A percentile compares a stretch with the other conserved stretches of the same genome.
Evolutionary conservation across 106 monocot genomes (phyloP).

Genomic region (Dendrobium nobile): DNA sequence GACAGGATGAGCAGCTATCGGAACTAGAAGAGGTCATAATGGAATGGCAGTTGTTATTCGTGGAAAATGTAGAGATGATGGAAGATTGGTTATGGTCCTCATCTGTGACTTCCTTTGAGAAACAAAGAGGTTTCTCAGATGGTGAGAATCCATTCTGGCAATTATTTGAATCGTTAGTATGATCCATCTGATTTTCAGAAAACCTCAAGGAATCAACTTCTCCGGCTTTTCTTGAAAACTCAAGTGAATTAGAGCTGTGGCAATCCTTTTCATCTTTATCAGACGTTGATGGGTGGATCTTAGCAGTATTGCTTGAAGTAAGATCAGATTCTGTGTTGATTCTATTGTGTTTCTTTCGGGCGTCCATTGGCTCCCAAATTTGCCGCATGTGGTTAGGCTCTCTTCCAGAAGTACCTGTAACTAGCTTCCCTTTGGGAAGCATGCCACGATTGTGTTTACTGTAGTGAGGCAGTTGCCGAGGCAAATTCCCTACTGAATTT

Average conservation of each 20-base stretch:
- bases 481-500: slow-evolving; percentile 15
- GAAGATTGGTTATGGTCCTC: slow-evolving; percentile 5
- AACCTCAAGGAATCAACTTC: slow-evolving; percentile 1
- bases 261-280: slow-evolving; percentile 5
- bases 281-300: slow-evolving; percentile 10
- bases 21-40: slow-evolving; percentile 43
- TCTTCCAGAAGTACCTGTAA: slow-evolving; percentile 10
- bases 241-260: neutral
- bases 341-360: slow-evolving; percentile 37
- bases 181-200: slow-evolving; percentile 6
- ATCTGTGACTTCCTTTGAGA: slow-evolving; percentile 5
- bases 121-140: slow-evolving; percentile 7
- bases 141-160: slow-evolving; percentile 11
- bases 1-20: slow-evolving; percentile 64
- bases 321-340: slow-evolving; percentile 18
- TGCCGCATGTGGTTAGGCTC: slow-evolving; percentile 30
- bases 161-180: slow-evolving; percentile 3
- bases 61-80: neutral
- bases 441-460: slow-evolving; percentile 19
- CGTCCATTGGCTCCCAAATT: slow-evolving; percentile 64
- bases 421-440: slow-evolving; percentile 31
- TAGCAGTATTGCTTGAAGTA: slow-evolving; percentile 2
- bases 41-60: neutral
- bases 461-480: slow-evolving; percentile 15
- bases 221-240: slow-evolving; percentile 1